phyloP scores from a whole-genome alignment of 148 eudicot species.

The Vaccinium myrtillus region DNA sequence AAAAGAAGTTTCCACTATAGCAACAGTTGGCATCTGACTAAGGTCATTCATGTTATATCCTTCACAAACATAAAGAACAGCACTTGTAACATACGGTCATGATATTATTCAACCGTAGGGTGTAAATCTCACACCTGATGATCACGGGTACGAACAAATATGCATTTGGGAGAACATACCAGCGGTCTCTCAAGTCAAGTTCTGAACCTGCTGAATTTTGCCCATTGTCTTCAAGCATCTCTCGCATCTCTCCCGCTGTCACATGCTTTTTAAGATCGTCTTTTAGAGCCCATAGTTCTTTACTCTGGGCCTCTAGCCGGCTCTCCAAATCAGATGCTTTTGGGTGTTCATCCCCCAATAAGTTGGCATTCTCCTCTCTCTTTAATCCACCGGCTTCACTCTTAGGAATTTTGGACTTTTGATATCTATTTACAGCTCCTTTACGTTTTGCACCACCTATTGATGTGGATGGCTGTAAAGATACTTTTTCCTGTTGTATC shows the following conservation, averaged over 20 bases:
- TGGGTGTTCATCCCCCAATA: conserved; percentile 24
- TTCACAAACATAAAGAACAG: not conserved
- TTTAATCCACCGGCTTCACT: conserved; percentile 37
- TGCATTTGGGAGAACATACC: conserved; percentile 43
- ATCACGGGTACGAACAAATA: not conserved
- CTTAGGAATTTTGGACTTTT: conserved; percentile 49
- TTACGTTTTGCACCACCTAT: conserved; percentile 64
- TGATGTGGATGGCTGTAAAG: conserved; percentile 15
- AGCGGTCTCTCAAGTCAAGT: conserved; percentile 80
- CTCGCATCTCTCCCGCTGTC: conserved; percentile 59
- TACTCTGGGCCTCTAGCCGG: conserved; percentile 75
- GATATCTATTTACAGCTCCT: conserved; percentile 43
- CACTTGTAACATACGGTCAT: not conserved
- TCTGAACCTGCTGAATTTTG: conserved; percentile 86
- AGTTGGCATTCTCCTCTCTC: conserved; percentile 29
- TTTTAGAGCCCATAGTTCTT: conserved; percentile 79
- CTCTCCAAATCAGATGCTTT: conserved; percentile 44
- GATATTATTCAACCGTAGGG: not conserved
- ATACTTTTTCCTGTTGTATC: conserved; percentile 29
- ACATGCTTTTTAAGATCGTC: conserved; percentile 84
- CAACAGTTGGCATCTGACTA: not conserved
- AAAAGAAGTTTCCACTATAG: not conserved
- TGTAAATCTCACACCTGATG: not conserved
- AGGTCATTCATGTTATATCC: not conserved
- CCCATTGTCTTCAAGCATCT: conserved; percentile 84